phyloP scores from a whole-genome alignment of 1,284 basidiomycete species.

The Cryptococcus sp. region DNA sequence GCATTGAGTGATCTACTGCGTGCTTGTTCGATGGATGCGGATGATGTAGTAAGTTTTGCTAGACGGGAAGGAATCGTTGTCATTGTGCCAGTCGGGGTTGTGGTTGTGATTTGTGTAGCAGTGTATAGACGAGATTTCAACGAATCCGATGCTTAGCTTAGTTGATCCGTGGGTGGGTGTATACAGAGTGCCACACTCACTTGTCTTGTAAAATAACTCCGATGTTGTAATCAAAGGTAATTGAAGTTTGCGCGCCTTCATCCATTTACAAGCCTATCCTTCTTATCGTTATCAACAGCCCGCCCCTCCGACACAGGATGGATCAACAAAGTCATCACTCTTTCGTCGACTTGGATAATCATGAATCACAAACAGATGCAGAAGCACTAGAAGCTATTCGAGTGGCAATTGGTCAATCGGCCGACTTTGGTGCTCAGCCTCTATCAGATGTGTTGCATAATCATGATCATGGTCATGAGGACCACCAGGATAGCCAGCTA shows the following conservation, averaged over 20 bases:
- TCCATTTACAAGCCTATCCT: background rate
- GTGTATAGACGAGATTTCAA: no score
- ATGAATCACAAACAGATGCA: constrained; percentile 15
- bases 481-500: background rate
- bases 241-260: no score
- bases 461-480: background rate
- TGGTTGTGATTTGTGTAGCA: no score
- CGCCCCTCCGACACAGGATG: no score
- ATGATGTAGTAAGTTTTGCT: constrained; percentile 63
- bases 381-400: constrained; percentile 33
- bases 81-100: constrained; percentile 50
- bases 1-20: constrained; percentile 68
- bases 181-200: background rate
- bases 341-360: constrained; percentile 3
- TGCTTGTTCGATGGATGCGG: constrained; percentile 62
- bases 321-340: constrained; percentile 2
- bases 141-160: no score
- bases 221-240: no score
- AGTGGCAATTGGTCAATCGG: constrained; percentile 20
- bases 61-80: constrained; percentile 89
- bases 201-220: background rate
- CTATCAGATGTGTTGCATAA: background rate
- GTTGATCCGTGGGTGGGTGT: background rate
- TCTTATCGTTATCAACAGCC: no score
- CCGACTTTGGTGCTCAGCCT: background rate